Evolutionary conservation across 2,329 filamentous ascomycete species (phyloP), one percentile per base, ranked within the genome.

Genomic region (Trichoderma brevicompactum): DNA sequence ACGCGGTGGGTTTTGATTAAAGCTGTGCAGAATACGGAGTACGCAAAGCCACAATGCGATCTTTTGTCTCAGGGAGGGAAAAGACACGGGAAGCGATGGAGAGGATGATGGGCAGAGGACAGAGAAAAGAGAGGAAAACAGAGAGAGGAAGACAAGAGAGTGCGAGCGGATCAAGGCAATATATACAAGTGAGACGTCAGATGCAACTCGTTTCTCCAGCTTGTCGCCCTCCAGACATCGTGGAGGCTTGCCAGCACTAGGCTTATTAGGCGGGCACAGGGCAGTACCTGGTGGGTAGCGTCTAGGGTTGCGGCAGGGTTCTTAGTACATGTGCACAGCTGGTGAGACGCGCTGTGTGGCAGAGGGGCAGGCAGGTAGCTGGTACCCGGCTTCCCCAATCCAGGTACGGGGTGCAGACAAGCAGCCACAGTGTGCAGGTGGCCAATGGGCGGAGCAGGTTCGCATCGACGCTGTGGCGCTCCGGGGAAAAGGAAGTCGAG

Each of bases 401-500:
- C 19, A 32, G 49, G 48, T 53, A 63, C 60, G 8, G 28, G 15
- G 38, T 5, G 49, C 41, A 46, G 49, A 62, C 46, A 44, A n/a
- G 19, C 5, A 12, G 3, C 17, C 15, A 12, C 17, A 32, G 46
- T 19, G 34, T 28, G 60, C 17, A 19, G 60, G 40, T 43, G 49
- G 38, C 60, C 49, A 63, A 46, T 63, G 17, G 38, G 41, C 28
- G 40, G 43, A 9, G 43, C 41, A n/a, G 38, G 23, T 46, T 13
- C 23, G 54, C 40, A 32, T 34, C 38, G 17, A 38, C n/a, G 46
- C 7, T 43, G 52, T 55, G 68, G 64, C 46, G 23, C 52, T 62
- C 55, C 68, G 68, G 68, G 50, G 65, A 52, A 69, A 69, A 68
- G 68, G 68, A 69, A 65, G 38, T 59, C 43, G 36, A 60, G 48